Evolutionary conservation across 805 yeast genomes (phyloP).

Genomic region (Blastobotrys chiropterorum): DNA sequence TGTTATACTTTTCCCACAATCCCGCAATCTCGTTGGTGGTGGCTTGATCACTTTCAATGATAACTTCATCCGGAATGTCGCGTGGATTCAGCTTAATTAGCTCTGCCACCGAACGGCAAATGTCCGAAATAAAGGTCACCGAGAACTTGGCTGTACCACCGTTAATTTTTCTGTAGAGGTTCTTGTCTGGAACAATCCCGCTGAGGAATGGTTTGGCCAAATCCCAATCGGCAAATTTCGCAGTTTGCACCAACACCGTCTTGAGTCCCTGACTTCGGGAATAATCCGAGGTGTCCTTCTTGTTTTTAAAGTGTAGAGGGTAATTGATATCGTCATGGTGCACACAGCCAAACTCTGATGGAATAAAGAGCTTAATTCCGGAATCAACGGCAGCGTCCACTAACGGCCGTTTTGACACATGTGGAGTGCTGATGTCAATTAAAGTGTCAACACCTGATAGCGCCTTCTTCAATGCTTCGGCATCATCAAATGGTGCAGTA

Average conservation of each 20-base stretch:
- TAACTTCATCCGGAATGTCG: constrained; percentile 21
- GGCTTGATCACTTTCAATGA: constrained; percentile 15
- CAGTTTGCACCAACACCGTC: constrained; percentile 20
- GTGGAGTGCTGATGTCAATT: constrained; percentile 30
- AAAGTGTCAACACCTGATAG: constrained; percentile 47
- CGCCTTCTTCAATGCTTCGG: constrained; percentile 19
- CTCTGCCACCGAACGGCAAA: constrained; percentile 24
- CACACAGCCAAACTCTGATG: constrained; percentile 56
- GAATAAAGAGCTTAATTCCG: constrained; percentile 46
- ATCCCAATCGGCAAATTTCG: constrained; percentile 18
- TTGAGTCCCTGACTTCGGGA: constrained; percentile 24
- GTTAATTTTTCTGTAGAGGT: constrained; percentile 11
- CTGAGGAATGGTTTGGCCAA: constrained; percentile 5
- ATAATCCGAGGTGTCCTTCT: not conserved
- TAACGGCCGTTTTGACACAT: not conserved
- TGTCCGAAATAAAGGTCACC: constrained; percentile 20
- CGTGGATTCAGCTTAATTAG: constrained; percentile 16
- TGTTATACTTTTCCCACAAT: constrained; percentile 19
- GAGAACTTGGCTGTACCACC: constrained; percentile 13
- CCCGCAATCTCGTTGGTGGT: constrained; percentile 15
- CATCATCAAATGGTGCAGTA: constrained; percentile 12
- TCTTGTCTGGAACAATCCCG: constrained; percentile 1
- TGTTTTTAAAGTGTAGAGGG: not conserved
- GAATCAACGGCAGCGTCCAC: constrained; percentile 38
- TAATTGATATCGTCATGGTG: constrained; percentile 18